Conservation (phyloP, 495 filamentous ascomycete genomes). For the Podospora appendiculata region DNA sequence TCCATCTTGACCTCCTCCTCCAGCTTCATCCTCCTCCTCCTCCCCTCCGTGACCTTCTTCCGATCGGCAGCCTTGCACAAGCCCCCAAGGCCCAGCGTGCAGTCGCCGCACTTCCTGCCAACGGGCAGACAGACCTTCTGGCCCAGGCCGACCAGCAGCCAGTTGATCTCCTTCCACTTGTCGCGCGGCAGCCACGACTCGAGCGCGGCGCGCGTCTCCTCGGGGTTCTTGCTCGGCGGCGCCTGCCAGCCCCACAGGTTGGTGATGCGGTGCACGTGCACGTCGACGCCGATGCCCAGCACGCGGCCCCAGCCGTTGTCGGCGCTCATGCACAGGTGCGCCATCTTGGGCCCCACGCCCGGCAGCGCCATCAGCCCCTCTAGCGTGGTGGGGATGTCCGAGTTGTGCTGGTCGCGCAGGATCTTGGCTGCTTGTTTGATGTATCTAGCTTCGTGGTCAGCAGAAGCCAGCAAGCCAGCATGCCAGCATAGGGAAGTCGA, state of each 20-base stretch:
- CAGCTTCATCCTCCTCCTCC: constrained; percentile 13
- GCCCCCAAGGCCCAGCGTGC: constrained; percentile 62
- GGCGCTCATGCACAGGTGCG: constrained; percentile 75
- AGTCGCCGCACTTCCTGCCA: constrained; percentile 73
- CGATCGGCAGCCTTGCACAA: constrained; percentile 68
- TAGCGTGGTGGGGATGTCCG: constrained; percentile 79
- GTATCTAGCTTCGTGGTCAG: constrained; percentile 34
- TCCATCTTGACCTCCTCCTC: constrained; percentile 24
- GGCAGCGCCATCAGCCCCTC: constrained; percentile 73
- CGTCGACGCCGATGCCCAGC: constrained; percentile 60
- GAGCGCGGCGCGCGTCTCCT: constrained; percentile 72
- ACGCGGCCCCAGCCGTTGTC: constrained; percentile 46
- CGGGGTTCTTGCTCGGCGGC: constrained; percentile 64
- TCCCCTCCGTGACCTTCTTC: constrained; percentile 43
- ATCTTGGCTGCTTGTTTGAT: constrained; percentile 73
- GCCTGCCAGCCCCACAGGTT: constrained; percentile 91
- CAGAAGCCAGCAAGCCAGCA: not conserved
- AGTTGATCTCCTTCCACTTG: constrained; percentile 91
- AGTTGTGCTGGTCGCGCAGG: constrained; percentile 56
- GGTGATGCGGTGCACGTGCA: constrained; percentile 77
- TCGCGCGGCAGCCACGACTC: constrained; percentile 81
- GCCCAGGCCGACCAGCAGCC: constrained; percentile 82
- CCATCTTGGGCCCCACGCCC: constrained; percentile 97
- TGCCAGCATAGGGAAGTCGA: no score
- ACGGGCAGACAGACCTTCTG: constrained; percentile 81